A percentile compares a stretch with the other conserved stretches of the same genome.
Evolutionary conservation across 2,329 filamentous ascomycete genomes (phyloP).

Genomic region (Lecanoromycetidae sp.): DNA sequence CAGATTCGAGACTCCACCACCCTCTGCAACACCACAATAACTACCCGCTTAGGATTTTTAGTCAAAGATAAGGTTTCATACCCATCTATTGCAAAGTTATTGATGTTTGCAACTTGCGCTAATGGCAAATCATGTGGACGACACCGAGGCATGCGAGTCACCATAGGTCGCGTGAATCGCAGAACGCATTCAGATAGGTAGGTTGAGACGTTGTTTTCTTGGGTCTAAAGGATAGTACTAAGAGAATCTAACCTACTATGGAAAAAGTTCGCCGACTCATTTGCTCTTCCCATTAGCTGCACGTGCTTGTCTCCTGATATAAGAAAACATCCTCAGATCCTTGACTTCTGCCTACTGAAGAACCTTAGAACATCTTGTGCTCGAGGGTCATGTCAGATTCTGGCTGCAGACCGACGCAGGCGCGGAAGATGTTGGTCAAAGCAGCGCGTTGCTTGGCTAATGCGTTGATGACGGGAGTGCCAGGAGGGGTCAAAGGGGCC

Average conservation of each 20-base stretch:
- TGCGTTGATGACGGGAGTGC: constrained; percentile 90
- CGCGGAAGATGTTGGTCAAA: constrained; percentile 96
- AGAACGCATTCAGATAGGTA: background rate
- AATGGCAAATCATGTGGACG: background rate
- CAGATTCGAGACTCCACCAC: too few species aligned
- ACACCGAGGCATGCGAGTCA: background rate
- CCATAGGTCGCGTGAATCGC: background rate
- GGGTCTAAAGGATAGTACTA: constrained; percentile 14
- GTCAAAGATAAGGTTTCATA: too few species aligned
- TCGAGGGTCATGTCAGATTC: constrained; percentile 98
- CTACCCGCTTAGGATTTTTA: too few species aligned
- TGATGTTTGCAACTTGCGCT: background rate
- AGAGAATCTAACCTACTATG: constrained; percentile 10
- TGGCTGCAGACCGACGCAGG: constrained; percentile 89
- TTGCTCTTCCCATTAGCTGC: too few species aligned
- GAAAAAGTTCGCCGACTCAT: background rate
- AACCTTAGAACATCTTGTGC: constrained; percentile 77
- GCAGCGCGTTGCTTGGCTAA: constrained; percentile 91
- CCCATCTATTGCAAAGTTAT: too few species aligned
- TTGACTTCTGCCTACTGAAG: too few species aligned
- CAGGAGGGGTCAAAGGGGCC: constrained; percentile 85
- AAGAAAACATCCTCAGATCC: too few species aligned
- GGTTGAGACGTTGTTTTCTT: constrained; percentile 5
- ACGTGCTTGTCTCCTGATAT: too few species aligned
- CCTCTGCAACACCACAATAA: too few species aligned